Percentiles rank a stretch among this genome's conserved stretches.
These are phyloP conservation scores for Citrus inodora DNA, from an alignment of 345 rosid species.

Conservation along the genomic window DNA sequence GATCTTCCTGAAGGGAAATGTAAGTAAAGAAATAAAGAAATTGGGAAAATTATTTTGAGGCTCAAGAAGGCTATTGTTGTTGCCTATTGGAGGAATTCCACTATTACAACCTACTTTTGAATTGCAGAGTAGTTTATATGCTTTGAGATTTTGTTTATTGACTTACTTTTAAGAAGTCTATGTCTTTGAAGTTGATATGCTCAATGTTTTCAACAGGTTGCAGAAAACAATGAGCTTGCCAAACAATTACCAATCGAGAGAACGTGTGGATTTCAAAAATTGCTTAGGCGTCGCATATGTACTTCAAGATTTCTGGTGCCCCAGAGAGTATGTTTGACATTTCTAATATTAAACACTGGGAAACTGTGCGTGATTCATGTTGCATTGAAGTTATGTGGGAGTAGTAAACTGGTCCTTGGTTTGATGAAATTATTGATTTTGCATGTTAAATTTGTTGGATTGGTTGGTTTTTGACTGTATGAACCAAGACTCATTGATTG, in stretches of 20 bases:
- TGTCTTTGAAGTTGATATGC: neutral
- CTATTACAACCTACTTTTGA: neutral
- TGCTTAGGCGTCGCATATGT: conserved; percentile 14
- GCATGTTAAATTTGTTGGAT: neutral
- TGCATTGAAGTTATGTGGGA: neutral
- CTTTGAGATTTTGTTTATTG: neutral
- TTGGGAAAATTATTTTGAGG: neutral
- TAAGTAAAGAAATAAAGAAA: neutral
- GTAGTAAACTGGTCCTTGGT: neutral
- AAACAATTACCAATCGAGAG: conserved; percentile 12
- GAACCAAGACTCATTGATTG: neutral
- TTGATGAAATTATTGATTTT: no score
- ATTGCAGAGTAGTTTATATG: neutral
- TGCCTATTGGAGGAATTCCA: neutral
- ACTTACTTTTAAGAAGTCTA: neutral
- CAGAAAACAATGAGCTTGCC: conserved; percentile 17
- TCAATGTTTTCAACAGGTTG: conserved; percentile 28
- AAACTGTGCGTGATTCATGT: neutral
- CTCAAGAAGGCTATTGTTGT: neutral
- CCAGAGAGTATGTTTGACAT: conserved; percentile 29
- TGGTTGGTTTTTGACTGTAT: neutral
- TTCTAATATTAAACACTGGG: neutral
- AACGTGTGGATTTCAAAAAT: conserved; percentile 15
- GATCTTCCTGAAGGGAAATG: neutral
- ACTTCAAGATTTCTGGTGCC: conserved; percentile 19